phyloP scores from a whole-genome alignment of 768 basidiomycete genomes.

The Kwoniella mangroviensis region DNA sequence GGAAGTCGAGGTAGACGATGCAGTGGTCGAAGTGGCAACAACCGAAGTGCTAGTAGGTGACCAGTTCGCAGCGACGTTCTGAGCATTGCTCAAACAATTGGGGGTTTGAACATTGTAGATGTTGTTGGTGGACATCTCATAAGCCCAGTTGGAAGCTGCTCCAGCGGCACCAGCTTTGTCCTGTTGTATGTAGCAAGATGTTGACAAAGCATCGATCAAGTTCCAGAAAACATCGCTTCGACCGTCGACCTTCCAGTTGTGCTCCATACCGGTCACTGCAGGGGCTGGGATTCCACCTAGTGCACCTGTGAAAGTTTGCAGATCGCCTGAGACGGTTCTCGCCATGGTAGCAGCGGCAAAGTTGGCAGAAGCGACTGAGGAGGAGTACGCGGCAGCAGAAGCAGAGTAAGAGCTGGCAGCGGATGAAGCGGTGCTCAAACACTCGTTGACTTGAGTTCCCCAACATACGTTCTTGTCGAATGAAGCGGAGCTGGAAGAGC shows the following conservation, averaged over 20 bases:
- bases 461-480: constrained; percentile 21
- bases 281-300: constrained; percentile 35
- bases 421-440: constrained; percentile 16
- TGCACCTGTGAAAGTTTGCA: constrained; percentile 41
- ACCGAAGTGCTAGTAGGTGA: constrained; percentile 8
- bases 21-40: neutral
- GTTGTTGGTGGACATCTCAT: constrained; percentile 18
- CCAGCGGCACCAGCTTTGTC: constrained; percentile 13
- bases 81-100: constrained; percentile 16
- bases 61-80: constrained; percentile 18
- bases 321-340: constrained; percentile 19
- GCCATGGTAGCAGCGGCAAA: constrained; percentile 19
- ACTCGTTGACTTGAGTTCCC: constrained; percentile 17
- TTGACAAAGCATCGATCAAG: constrained; percentile 18
- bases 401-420: constrained; percentile 5
- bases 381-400: constrained; percentile 4
- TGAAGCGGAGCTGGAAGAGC: constrained; percentile 19
- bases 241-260: constrained; percentile 21
- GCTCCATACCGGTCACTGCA: constrained; percentile 31
- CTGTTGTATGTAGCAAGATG: constrained; percentile 16
- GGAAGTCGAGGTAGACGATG: constrained; percentile 13
- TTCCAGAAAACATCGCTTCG: constrained; percentile 13
- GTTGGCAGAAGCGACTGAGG: constrained; percentile 22
- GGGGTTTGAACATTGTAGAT: constrained; percentile 21
- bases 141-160: constrained; percentile 23